These are phyloP conservation scores for Termitomyces sp. DNA, from an alignment of 768 basidiomycete species.

Conservation along the genomic window DNA sequence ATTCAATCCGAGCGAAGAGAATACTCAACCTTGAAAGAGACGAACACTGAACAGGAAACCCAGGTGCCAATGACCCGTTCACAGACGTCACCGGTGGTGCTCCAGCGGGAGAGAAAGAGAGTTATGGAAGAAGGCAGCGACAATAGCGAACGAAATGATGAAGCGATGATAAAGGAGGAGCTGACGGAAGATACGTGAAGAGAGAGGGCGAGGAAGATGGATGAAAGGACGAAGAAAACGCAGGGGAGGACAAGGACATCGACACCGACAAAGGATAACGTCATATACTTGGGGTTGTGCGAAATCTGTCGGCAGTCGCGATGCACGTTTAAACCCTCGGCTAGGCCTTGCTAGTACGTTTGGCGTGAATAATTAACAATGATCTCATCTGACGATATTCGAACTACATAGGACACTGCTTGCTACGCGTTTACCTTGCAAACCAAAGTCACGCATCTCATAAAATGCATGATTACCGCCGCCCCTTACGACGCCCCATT, in stretches of 20 bases:
- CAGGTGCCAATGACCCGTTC: not conserved
- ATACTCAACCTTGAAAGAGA: not conserved
- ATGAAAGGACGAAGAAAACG: not conserved
- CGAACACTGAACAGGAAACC: not conserved
- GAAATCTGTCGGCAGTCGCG: conserved; percentile 30
- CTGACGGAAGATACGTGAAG: not conserved
- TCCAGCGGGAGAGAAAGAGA: not conserved
- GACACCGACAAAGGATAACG: conserved; percentile 1
- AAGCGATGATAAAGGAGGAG: not conserved
- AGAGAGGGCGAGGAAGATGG: not conserved
- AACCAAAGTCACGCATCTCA: too few species aligned
- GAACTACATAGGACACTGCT: too few species aligned
- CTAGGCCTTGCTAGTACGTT: not conserved
- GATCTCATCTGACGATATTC: too few species aligned
- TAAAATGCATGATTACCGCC: too few species aligned
- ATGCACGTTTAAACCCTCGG: conserved; percentile 5
- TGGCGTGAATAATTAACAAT: not conserved
- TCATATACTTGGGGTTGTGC: conserved; percentile 30
- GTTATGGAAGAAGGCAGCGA: not conserved
- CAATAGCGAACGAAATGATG: not conserved
- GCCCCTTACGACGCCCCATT: not conserved
- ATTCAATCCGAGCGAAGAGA: not conserved
- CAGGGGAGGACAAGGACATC: not conserved
- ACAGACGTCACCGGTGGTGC: not conserved
- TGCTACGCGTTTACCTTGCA: too few species aligned